Evolutionary conservation across 306 rosid species (phyloP).

Genomic region (Castanopsis chinensis): DNA sequence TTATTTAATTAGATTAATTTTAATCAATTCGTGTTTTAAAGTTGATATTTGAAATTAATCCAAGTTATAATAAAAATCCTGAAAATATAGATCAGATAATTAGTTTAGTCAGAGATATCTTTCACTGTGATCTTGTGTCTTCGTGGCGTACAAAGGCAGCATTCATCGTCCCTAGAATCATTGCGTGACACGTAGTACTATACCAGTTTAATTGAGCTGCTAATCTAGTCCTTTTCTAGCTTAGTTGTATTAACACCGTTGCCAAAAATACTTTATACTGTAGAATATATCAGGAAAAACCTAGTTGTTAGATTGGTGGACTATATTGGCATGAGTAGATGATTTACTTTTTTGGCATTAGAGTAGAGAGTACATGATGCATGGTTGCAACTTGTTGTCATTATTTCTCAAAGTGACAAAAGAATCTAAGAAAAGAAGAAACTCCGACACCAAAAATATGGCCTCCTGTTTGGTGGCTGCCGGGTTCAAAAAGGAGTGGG

Average conservation of each 20-base stretch:
- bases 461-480: conserved; percentile 60
- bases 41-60: background rate
- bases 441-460: conserved; percentile 38
- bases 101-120: background rate
- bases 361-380: background rate
- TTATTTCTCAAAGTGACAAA: conserved; percentile 23
- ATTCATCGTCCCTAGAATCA: conserved; percentile 25
- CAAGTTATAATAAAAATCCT: background rate
- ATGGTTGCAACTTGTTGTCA: conserved; percentile 24
- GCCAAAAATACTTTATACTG: too few relatives aligned
- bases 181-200: conserved; percentile 24
- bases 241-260: too few relatives aligned
- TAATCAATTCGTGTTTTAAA: background rate
- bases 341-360: conserved; percentile 1
- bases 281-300: too few relatives aligned
- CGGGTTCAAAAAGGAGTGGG: conserved; percentile 39
- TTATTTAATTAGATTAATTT: too few relatives aligned
- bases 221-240: background rate
- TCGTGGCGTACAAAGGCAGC: conserved; percentile 18
- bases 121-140: background rate
- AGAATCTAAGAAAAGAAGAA: conserved; percentile 32
- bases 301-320: too few relatives aligned
- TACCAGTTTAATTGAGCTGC: background rate
- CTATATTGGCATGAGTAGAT: background rate
- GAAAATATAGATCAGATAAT: background rate